phyloP scores from a whole-genome alignment of 306 rosid species.

The Glycine soja region DNA sequence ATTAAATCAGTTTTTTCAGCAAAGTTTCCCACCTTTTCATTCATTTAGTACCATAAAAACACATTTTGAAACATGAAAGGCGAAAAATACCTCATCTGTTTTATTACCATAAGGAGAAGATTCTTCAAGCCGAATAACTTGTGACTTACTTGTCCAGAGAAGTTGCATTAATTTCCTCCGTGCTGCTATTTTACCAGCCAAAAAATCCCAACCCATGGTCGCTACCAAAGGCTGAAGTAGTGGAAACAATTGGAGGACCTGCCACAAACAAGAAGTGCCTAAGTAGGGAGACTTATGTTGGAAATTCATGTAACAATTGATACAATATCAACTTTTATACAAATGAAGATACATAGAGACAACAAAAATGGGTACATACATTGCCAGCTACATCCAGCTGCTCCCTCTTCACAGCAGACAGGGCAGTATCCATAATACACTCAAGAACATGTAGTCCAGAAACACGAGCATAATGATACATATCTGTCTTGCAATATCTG shows the following conservation, averaged over 20 bases:
- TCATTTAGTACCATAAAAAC: conserved; percentile 49
- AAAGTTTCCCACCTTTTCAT: conserved; percentile 37
- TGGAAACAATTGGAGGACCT: conserved; percentile 89
- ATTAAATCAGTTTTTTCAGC: conserved; percentile 42
- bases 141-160: conserved; percentile 90
- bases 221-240: conserved; percentile 94
- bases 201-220: conserved; percentile 96
- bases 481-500: conserved; percentile 70
- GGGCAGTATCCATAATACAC: conserved; percentile 83
- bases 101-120: conserved; percentile 79
- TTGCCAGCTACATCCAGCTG: conserved; percentile 88
- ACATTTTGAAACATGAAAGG: conserved; percentile 48
- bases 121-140: conserved; percentile 80
- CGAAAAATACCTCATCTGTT: conserved; percentile 82
- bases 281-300: conserved; percentile 35
- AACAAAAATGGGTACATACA: conserved; percentile 70
- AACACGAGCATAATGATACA: conserved; percentile 94
- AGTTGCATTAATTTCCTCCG: conserved; percentile 90
- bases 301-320: conserved; percentile 32
- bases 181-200: conserved; percentile 78
- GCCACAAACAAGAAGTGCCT: conserved; percentile 47
- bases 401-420: conserved; percentile 88
- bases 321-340: conserved; percentile 12
- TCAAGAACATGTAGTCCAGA: conserved; percentile 88
- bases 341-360: conserved; percentile 31